Percentiles rank a stretch among this genome's conserved stretches.
Evolutionary conservation across 2,329 filamentous ascomycete species (phyloP).

Genomic region (Verticillium longisporum): DNA sequence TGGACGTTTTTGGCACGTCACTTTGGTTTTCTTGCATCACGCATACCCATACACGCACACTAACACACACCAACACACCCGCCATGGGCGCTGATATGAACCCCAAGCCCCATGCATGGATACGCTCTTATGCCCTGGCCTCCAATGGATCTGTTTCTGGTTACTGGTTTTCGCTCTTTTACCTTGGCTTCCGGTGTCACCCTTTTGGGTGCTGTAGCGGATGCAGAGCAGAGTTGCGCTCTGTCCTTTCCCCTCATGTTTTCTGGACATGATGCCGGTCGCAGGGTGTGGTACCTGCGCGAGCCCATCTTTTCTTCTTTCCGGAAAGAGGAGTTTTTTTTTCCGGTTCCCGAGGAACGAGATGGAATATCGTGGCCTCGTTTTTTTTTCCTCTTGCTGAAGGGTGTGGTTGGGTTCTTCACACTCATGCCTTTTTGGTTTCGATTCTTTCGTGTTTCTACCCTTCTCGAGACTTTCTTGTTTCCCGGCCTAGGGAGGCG

Average conservation of each 20-base stretch:
- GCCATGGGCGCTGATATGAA: conserved; percentile 14
- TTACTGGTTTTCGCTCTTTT: background rate
- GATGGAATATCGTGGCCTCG: too few species aligned
- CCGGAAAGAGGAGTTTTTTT: too few species aligned
- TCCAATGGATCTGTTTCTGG: background rate
- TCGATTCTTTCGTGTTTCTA: background rate
- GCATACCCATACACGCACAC: background rate
- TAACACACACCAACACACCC: background rate
- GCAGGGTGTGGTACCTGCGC: too few species aligned
- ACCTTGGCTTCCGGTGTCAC: background rate
- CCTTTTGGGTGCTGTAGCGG: background rate
- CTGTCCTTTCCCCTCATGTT: too few species aligned
- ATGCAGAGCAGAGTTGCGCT: too few species aligned
- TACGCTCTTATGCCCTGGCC: conserved; percentile 2
- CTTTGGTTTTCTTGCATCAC: background rate
- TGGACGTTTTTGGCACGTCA: background rate
- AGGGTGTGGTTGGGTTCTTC: background rate
- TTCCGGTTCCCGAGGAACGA: too few species aligned
- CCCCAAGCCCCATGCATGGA: conserved; percentile 12
- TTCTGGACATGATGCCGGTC: too few species aligned
- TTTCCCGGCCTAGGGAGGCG: background rate
- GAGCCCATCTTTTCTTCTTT: too few species aligned
- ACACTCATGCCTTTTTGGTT: background rate
- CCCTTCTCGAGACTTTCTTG: background rate
- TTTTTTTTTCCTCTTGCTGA: background rate